Evolutionary conservation across 2,329 filamentous ascomycete genomes (phyloP).

Genomic region (Cadophora gregata): DNA sequence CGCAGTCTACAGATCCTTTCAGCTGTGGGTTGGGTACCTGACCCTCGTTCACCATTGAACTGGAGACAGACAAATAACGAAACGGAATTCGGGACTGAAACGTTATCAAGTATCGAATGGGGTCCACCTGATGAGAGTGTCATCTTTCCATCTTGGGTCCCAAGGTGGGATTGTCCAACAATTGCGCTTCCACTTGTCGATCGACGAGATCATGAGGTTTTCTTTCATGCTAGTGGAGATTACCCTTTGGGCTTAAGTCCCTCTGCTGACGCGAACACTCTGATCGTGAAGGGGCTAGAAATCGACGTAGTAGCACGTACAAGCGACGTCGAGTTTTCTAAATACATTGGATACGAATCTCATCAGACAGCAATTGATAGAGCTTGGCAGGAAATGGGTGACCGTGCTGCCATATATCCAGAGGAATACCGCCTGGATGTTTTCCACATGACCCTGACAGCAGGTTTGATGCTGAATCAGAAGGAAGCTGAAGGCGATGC

Average conservation of each 20-base stretch:
- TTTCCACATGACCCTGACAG: conserved; percentile 6
- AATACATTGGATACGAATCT: not conserved
- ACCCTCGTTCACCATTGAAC: not conserved
- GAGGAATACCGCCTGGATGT: not conserved
- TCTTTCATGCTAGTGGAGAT: conserved; percentile 1
- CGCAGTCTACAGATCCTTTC: conserved; percentile 10
- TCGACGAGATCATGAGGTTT: not conserved
- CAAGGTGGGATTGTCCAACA: conserved; percentile 23
- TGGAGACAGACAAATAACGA: not conserved
- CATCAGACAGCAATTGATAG: not conserved
- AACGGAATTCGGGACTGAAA: not conserved
- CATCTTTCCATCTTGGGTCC: conserved; percentile 26
- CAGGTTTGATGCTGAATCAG: conserved; percentile 3
- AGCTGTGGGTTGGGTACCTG: conserved; percentile 13
- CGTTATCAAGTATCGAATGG: conserved; percentile 3
- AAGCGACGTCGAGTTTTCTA: not conserved
- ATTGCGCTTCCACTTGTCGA: conserved; percentile 1
- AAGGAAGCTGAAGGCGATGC: not conserved
- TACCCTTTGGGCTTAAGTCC: not conserved
- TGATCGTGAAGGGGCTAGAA: not conserved
- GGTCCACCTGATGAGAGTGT: conserved; percentile 8
- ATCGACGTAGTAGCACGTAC: not conserved
- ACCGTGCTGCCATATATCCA: not conserved
- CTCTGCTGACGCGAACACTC: conserved; percentile 1
- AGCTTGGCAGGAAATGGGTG: not conserved